Base-by-base conservation (phyloP, 176 grass and related monocot species). In the Musa acuminata region DNA sequence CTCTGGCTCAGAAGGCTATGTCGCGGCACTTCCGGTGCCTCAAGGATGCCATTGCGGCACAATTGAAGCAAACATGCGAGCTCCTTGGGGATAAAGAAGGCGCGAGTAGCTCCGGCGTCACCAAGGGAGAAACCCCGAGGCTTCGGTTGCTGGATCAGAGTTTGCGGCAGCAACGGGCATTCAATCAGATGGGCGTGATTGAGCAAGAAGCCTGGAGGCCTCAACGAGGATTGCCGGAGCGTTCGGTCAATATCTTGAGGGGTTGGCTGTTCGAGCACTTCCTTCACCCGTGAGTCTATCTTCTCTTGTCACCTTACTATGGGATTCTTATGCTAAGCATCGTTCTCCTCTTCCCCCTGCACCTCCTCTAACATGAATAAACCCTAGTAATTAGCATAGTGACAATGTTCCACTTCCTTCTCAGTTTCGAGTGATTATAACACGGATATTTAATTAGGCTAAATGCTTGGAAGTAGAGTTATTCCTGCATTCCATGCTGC, bases 181-280 rank as follows among this genome's bases (percentile, higher is more conserved):
- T 94, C 88, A 88, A 89, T 75, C 95, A 98, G 84, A 91, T 99
- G 90, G 95, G 95, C 8, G 91, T 99, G 84, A 99, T 99, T 84
- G 95, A 99, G 88, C 95, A 93, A 82, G 95, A 99, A 74, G 90
- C 90, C 0, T 94, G 95, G 95, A 57, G 95, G 1, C 95, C 90
- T 43, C 95, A 99, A 82, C 88, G 95, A 9, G 95, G 95, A 55
- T 82, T 99, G 22, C 95, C 95, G 17, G 95, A 99, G 58, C 90
- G 95, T 49, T 99, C 95, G 22, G 95, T 99, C 80, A 82, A 21
- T 82, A 80, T 89, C 69, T 78, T 99, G 59, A 73, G 95, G 1
- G 52, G 88, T 1, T 99, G 95, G 95, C 95, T 99, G 67, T 99
- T 99, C 78, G 95, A 99, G 82, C 95, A 99, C 80, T 99, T 99